Percentiles rank a stretch among this genome's conserved stretches.
These are phyloP conservation scores for Phaeomoniella chlamydospora DNA, from an alignment of 2,329 filamentous ascomycete species.

Conservation along the genomic window DNA sequence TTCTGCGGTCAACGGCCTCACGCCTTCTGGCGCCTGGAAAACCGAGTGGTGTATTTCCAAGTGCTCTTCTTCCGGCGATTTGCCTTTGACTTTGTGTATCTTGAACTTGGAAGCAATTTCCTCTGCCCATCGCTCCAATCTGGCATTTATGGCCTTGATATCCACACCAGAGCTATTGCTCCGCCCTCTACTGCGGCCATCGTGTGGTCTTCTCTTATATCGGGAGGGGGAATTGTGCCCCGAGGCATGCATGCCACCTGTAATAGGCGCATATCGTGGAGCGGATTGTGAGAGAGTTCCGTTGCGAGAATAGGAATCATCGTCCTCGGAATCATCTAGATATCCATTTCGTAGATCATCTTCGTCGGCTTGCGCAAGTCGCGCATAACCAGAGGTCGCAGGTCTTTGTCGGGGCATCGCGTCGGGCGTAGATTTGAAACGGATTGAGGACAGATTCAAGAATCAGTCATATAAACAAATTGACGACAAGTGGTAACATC, in stretches of 20 bases:
- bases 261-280: constrained; percentile 50
- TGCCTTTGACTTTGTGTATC: constrained; percentile 60
- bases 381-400: constrained; percentile 70
- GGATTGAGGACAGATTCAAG: too few relatives aligned
- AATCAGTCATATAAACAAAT: too few relatives aligned
- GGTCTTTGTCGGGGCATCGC: constrained; percentile 57
- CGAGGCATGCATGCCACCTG: constrained; percentile 31
- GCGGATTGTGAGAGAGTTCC: constrained; percentile 39
- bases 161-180: constrained; percentile 81
- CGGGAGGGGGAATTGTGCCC: constrained; percentile 21
- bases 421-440: too few relatives aligned
- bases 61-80: constrained; percentile 63
- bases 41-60: constrained; percentile 96
- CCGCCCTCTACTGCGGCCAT: constrained; percentile 37
- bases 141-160: constrained; percentile 93
- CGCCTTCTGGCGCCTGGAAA: constrained; percentile 81
- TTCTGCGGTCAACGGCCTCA: constrained; percentile 66
- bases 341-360: constrained; percentile 22
- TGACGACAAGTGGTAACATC: too few relatives aligned
- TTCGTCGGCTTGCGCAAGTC: constrained; percentile 68
- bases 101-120: constrained; percentile 98
- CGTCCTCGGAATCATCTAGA: constrained; percentile 56
- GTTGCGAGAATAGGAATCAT: constrained; percentile 40
- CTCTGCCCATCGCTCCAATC: constrained; percentile 90
- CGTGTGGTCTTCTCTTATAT: constrained; percentile 29